Evolutionary conservation across 257 asterid genomes (phyloP).

Genomic region (Osmanthus fragrans): DNA sequence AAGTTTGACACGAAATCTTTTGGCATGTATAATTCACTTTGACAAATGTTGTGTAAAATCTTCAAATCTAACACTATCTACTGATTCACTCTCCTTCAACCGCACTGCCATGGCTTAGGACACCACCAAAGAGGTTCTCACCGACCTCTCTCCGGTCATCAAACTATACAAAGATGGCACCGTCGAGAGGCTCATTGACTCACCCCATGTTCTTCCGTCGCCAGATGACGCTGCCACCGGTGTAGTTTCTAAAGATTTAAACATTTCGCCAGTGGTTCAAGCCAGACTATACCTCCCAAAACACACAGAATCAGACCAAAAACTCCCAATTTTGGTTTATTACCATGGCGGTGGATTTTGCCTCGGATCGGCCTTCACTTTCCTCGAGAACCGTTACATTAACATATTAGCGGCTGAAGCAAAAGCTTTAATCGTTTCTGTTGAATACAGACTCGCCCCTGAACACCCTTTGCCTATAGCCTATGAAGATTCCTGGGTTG

Average conservation of each 20-base stretch:
- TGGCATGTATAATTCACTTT: too few relatives aligned
- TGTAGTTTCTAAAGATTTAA: conserved; percentile 38
- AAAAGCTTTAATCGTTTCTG: conserved; percentile 29
- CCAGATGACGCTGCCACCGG: conserved; percentile 34
- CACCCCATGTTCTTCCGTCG: conserved; percentile 29
- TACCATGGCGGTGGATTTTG: conserved; percentile 48
- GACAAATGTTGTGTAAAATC: too few relatives aligned
- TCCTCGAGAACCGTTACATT: conserved; percentile 5
- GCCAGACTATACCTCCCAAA: conserved; percentile 46
- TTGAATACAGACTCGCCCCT: conserved; percentile 51
- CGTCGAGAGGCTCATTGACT: conserved; percentile 20
- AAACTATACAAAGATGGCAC: conserved; percentile 25
- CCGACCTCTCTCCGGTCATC: conserved; percentile 28
- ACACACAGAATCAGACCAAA: conserved; percentile 7
- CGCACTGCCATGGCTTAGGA: not conserved
- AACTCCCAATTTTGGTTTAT: conserved; percentile 35
- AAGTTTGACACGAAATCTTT: too few relatives aligned
- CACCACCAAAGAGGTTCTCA: conserved; percentile 12
- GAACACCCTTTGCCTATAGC: conserved; percentile 48
- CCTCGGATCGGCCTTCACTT: conserved; percentile 32
- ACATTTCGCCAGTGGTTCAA: conserved; percentile 26
- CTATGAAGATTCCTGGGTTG: conserved; percentile 47
- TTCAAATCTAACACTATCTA: too few relatives aligned
- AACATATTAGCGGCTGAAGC: conserved; percentile 25
- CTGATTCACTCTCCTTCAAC: too few relatives aligned